Percentiles rank a stretch among this genome's conserved stretches.
Evolutionary conservation across 345 rosid genomes (phyloP).

Genomic region (Arabidopsis suecica): DNA sequence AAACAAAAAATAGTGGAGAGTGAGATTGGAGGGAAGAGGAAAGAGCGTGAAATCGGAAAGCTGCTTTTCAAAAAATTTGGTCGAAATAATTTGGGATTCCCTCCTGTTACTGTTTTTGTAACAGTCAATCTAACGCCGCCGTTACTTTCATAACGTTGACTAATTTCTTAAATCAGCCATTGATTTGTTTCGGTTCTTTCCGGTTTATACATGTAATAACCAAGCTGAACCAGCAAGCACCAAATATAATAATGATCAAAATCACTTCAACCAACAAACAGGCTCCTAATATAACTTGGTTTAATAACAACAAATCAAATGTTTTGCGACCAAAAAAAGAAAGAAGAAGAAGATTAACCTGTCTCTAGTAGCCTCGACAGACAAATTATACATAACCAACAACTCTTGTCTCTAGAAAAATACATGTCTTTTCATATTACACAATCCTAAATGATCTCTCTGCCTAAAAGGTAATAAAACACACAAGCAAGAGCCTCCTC

Average conservation of each 20-base stretch:
- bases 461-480: slow-evolving; percentile 18
- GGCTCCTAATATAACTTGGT: background rate
- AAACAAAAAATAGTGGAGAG: background rate
- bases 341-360: slow-evolving; percentile 6
- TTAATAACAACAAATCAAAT: background rate
- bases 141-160: slow-evolving; percentile 12
- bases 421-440: slow-evolving; percentile 9
- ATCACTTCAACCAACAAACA: background rate
- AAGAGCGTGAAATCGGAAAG: slow-evolving; percentile 8
- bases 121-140: slow-evolving; percentile 36
- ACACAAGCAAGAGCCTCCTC: slow-evolving; percentile 5
- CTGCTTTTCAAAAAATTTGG: background rate
- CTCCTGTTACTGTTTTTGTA: slow-evolving; percentile 17
- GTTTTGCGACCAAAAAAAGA: background rate
- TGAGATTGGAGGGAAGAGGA: slow-evolving; percentile 42
- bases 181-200: background rate
- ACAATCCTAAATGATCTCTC: slow-evolving; percentile 27
- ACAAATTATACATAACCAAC: slow-evolving; percentile 12
- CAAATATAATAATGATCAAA: background rate
- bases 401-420: slow-evolving; percentile 17
- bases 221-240: background rate
- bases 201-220: background rate
- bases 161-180: background rate
- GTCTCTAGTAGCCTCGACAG: slow-evolving; percentile 4
- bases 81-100: slow-evolving; percentile 16